A percentile compares a stretch with the other conserved stretches of the same genome.
Evolutionary conservation across 225 moss, liverwort and hornwort species (phyloP).

Genomic region (Asterella californica): DNA sequence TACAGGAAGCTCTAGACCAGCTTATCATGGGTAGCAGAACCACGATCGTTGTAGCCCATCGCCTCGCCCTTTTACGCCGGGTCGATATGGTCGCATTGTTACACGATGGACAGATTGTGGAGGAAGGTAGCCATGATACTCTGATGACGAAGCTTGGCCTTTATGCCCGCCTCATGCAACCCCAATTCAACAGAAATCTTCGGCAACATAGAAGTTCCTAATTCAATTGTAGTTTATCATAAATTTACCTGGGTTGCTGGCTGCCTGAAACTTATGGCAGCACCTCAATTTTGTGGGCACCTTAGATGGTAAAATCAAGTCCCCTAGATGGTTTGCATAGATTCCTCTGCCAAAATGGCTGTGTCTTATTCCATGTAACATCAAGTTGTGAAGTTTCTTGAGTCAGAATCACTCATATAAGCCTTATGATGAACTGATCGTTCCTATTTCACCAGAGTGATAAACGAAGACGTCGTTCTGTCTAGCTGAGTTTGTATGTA

Average conservation of each 20-base stretch:
- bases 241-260: conserved; percentile 25
- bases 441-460: neutral
- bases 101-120: conserved; percentile 77
- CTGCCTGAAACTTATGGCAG: conserved; percentile 5
- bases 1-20: conserved; percentile 87
- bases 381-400: conserved; percentile 5
- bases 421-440: neutral
- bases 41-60: conserved; percentile 70
- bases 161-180: conserved; percentile 84
- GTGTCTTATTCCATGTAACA: conserved; percentile 3
- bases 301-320: conserved; percentile 9
- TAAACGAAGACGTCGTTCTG: neutral
- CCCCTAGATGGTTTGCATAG: neutral
- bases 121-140: conserved; percentile 77
- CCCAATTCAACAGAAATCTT: conserved; percentile 75
- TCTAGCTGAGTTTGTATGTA: neutral
- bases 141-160: conserved; percentile 84
- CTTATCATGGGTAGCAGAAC: conserved; percentile 74
- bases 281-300: conserved; percentile 19
- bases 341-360: conserved; percentile 14
- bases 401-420: neutral
- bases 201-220: conserved; percentile 54
- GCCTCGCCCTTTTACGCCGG: conserved; percentile 65
- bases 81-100: conserved; percentile 72
- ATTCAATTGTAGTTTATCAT: conserved; percentile 31